A percentile compares a stretch with the other conserved stretches of the same genome.
phyloP scores from a whole-genome alignment of 1,284 basidiomycete genomes.

The Tetrapyrgos nigripes region DNA sequence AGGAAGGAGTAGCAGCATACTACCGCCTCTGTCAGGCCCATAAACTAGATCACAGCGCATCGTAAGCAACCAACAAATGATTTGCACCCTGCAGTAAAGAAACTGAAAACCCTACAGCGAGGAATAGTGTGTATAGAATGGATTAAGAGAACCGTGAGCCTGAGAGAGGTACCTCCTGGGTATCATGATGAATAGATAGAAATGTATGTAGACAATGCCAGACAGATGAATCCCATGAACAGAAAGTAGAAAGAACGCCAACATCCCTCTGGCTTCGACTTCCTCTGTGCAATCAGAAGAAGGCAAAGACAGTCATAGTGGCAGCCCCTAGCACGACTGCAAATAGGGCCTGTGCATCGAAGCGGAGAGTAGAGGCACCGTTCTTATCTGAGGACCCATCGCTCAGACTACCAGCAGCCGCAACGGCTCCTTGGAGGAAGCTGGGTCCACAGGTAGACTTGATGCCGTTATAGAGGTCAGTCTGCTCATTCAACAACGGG shows the following conservation, averaged over 20 bases:
- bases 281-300: constrained; percentile 16
- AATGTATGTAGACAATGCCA: background rate
- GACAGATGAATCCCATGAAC: background rate
- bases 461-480: constrained; percentile 68
- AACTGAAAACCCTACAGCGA: background rate
- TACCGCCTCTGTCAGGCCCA: background rate
- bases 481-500: constrained; percentile 71
- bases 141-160: background rate
- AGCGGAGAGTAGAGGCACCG: constrained; percentile 33
- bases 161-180: background rate
- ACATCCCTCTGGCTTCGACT: background rate
- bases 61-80: background rate
- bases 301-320: constrained; percentile 26
- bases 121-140: background rate
- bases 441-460: constrained; percentile 59
- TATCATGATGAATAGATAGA: background rate
- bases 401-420: constrained; percentile 68
- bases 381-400: constrained; percentile 14
- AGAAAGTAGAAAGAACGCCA: background rate
- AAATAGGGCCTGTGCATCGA: constrained; percentile 32
- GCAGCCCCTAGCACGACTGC: constrained; percentile 35
- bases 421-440: constrained; percentile 69
- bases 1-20: background rate
- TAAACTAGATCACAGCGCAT: background rate
- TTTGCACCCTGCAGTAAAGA: background rate